phyloP scores from a whole-genome alignment of 2,329 filamentous ascomycete genomes.

The Penicillium sp. region DNA sequence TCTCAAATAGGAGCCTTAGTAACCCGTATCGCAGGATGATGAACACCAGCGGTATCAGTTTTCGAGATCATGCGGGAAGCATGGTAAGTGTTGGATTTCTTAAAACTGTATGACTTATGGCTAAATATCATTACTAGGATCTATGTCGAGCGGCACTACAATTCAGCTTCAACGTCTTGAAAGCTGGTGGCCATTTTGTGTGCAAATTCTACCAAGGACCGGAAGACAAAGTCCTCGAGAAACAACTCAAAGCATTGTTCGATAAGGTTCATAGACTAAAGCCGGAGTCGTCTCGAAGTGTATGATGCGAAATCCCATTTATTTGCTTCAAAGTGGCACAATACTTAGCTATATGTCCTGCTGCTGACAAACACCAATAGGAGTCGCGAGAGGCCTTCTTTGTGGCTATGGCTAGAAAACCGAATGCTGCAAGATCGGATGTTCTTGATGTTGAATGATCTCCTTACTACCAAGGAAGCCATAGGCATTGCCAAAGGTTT shows the following conservation, averaged over 20 bases:
- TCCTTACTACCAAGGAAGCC: background rate
- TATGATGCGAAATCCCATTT: conserved; percentile 42
- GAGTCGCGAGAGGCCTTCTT: conserved; percentile 85
- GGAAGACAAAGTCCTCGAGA: conserved; percentile 79
- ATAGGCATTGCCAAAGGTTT: background rate
- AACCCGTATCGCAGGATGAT: conserved; percentile 97
- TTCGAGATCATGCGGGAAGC: conserved; percentile 85
- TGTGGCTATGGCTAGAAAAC: conserved; percentile 69
- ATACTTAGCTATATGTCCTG: background rate
- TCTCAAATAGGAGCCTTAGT: conserved; percentile 85
- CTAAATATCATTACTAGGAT: conserved; percentile 56
- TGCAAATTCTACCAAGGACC: conserved; percentile 96
- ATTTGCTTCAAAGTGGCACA: background rate
- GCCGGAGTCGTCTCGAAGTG: conserved; percentile 82
- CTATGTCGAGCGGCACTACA: conserved; percentile 79
- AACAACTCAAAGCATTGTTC: conserved; percentile 71
- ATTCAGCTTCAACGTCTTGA: conserved; percentile 82
- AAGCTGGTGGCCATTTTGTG: conserved; percentile 79
- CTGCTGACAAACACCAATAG: conserved; percentile 39
- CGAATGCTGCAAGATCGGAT: conserved; percentile 42
- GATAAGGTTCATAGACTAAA: conserved; percentile 79
- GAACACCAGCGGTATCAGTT: conserved; percentile 88
- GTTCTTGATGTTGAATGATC: conserved; percentile 33
- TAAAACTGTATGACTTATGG: background rate
- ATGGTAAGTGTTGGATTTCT: conserved; percentile 67